These are phyloP conservation scores for Tulasnella calospora DNA, from an alignment of 768 basidiomycete species.

Conservation along the genomic window DNA sequence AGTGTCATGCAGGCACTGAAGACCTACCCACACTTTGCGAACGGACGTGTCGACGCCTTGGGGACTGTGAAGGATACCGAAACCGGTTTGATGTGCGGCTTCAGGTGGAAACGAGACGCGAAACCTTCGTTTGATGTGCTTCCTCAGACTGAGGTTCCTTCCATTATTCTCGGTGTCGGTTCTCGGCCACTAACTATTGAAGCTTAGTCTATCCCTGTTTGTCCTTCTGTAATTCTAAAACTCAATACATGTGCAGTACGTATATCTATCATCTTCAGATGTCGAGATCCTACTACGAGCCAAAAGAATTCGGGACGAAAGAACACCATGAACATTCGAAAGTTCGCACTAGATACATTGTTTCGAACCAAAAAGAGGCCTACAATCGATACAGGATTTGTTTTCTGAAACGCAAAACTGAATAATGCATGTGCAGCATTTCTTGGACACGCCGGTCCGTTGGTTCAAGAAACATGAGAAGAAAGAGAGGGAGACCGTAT, in stretches of 20 bases:
- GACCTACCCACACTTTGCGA: background rate
- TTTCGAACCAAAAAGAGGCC: no score
- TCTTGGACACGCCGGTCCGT: background rate
- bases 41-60: constrained; percentile 3
- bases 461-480: background rate
- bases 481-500: background rate
- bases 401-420: background rate
- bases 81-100: constrained; percentile 21
- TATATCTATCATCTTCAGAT: no score
- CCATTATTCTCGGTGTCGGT: background rate
- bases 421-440: background rate
- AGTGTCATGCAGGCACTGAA: constrained; percentile 22
- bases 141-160: background rate
- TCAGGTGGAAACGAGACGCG: constrained; percentile 3
- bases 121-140: background rate
- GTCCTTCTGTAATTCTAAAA: no score
- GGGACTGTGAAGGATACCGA: constrained; percentile 19
- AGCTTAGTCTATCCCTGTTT: background rate
- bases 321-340: no score
- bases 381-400: background rate
- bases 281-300: no score
- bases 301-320: no score
- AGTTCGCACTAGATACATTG: no score
- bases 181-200: background rate
- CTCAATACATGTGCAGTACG: no score